Base-by-base conservation (phyloP, 352 stramenopile species). In the Globisporangium abappressorium region DNA sequence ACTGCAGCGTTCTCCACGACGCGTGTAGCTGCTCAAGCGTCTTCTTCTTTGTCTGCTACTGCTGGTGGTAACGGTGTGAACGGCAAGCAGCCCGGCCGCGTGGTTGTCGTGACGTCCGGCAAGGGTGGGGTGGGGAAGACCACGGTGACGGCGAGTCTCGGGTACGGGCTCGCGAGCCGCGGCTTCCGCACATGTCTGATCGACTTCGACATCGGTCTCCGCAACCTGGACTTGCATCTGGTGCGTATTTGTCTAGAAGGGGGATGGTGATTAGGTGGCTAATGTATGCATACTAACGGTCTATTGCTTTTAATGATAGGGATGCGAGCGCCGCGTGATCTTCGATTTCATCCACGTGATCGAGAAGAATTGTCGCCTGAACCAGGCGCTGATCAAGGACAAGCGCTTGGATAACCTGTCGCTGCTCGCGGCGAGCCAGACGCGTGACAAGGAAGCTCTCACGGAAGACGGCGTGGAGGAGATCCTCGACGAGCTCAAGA, bases 331-430 rank as follows among this genome's bases (percentile, higher is more conserved):
- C 11, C 86, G 93, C 54, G 93, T 98, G 30, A 97, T 98, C 74
- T 98, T 98, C 64, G 93, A 98, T 70, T 97, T 98, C 64, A 96
- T 98, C 76, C 88, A 98, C 76, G 92, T 98, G 62, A 87, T 98
- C 65, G 82, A 95, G 68, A 90, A 87, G 62, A 95, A 98, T 72
- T 98, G 92, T 72, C 82, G 81, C 5, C 69, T 98, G 34, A 88
- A 83, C 70, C 92, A 98, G 71, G 92, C 92, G 22, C 69, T 98
- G 57, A 97, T 98, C 73, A 91, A 91, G 66, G 90, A 97, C 79
- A 98, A 97, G 75, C 84, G 91, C 2, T 76, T 96, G 41, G 79
- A 92, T 9, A 80, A 88, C 60, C 69, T 97, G 58, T 92, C 76
- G 62, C 81, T 98, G 59, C 79, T 98, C 54, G 92, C 92, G 0